phyloP scores from a whole-genome alignment of 2,329 filamentous ascomycete genomes.

The Penicillium expansum region DNA sequence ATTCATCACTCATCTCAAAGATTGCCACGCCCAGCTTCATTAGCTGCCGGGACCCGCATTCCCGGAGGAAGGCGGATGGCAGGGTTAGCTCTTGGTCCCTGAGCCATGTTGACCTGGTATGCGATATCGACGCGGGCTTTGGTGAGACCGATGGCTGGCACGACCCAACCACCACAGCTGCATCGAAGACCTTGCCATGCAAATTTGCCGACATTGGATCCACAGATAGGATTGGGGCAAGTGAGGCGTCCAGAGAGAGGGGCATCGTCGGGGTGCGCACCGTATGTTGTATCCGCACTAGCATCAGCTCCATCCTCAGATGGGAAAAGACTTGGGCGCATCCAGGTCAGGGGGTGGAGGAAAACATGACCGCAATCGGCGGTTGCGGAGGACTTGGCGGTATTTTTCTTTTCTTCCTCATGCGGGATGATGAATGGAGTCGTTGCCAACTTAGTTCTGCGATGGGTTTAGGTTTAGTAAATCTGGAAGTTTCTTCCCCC shows the following conservation, averaged over 20 bases:
- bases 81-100: slow-evolving; percentile 20
- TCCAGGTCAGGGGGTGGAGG: slow-evolving; percentile 90
- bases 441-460: slow-evolving; percentile 60
- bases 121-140: slow-evolving; percentile 78
- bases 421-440: slow-evolving; percentile 68
- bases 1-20: slow-evolving; percentile 17
- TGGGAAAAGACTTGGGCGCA: slow-evolving; percentile 70
- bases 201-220: slow-evolving; percentile 83
- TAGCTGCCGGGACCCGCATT: slow-evolving; percentile 28
- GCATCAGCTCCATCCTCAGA: slow-evolving; percentile 12
- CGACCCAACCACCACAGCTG: slow-evolving; percentile 85
- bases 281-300: slow-evolving; percentile 16
- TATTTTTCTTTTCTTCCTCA: slow-evolving; percentile 32
- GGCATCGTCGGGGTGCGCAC: slow-evolving; percentile 58
- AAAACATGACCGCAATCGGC: slow-evolving; percentile 78
- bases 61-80: slow-evolving; percentile 41
- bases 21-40: slow-evolving; percentile 24
- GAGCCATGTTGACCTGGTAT: slow-evolving; percentile 24
- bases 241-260: slow-evolving; percentile 78
- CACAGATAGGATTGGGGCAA: slow-evolving; percentile 77
- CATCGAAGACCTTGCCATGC: slow-evolving; percentile 95
- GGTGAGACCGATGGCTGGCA: slow-evolving; percentile 83
- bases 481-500: background rate
- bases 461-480: slow-evolving; percentile 10
- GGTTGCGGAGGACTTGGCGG: slow-evolving; percentile 24